Evolutionary conservation across 2,329 filamentous ascomycete genomes (phyloP), one percentile per base, ranked within the genome.

Genomic region (Trichophyton mentagrophytes): DNA sequence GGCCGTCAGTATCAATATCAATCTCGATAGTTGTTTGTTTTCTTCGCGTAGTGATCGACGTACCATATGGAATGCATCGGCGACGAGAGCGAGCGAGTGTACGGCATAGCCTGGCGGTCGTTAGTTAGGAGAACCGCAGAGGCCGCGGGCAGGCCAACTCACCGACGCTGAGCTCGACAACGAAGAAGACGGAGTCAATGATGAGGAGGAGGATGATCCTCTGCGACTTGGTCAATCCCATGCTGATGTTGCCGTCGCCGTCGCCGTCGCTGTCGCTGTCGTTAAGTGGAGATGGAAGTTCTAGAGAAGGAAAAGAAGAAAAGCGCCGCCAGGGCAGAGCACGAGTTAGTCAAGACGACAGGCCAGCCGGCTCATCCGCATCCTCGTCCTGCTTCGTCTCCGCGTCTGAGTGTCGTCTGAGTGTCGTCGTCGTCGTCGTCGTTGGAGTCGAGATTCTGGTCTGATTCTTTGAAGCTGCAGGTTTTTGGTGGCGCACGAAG

Each of bases 1-100:
- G n/a, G 20, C 20, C 6, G 25, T 27, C 6, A 27, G 25, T 27
- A 27, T 27, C 25, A 27, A 5, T 27, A 27, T 27, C 25, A 27
- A 27, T 5, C 3, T 27, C 25, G 25, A 27, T 27, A 27, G 25
- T 27, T 27, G 25, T 27, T 27, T 27, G 25, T 27, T 27, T 27
- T 22, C 3, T 22, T 27, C 25, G 25, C 25, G 25, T 27, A 27
- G 25, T 27, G 25, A 9, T 36, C 33, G 40, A 44, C 81, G 67
- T 71, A 90, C 88, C 93, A 99, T 99, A 77, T 99, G 93, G 74
- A 99, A 99, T 63, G 93, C 90, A 78, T 99, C 93, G 60, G 93
- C 93, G 71, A 95, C 90, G 62, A 99, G 82, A 42, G 93, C 93
- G 67, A 99, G 82, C 17, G 93, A 97, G 71, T 91, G 87, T 63